phyloP scores from a whole-genome alignment of 2,329 filamentous ascomycete genomes.

The Rutstroemia sp. region DNA sequence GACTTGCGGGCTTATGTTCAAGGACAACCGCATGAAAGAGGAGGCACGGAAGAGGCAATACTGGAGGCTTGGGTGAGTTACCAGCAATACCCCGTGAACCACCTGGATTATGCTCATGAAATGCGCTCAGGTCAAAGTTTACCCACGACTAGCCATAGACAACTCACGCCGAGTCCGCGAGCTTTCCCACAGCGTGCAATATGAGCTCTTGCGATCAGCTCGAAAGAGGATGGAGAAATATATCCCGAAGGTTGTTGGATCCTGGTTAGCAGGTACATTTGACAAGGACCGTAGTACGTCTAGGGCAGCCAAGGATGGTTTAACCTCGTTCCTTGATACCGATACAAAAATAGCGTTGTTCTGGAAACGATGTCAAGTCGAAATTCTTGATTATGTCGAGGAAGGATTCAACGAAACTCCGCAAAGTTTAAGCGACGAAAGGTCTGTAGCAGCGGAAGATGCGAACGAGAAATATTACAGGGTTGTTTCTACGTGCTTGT shows the following conservation, averaged over 20 bases:
- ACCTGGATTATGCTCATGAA: not conserved
- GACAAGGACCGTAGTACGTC: constrained; percentile 75
- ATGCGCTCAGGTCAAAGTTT: constrained; percentile 62
- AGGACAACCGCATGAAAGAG: constrained; percentile 44
- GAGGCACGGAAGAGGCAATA: constrained; percentile 70
- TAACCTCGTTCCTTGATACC: constrained; percentile 68
- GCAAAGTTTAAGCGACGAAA: constrained; percentile 80
- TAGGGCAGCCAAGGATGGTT: constrained; percentile 68
- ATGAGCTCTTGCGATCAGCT: constrained; percentile 50
- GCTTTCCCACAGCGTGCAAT: constrained; percentile 69
- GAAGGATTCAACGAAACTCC: constrained; percentile 75
- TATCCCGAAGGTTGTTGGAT: constrained; percentile 68
- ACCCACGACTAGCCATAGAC: constrained; percentile 85
- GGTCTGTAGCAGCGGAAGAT: constrained; percentile 77
- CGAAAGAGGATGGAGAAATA: constrained; percentile 80
- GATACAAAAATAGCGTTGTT: constrained; percentile 72
- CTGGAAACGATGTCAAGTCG: constrained; percentile 72
- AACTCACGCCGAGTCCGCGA: constrained; percentile 82
- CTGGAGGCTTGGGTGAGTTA: constrained; percentile 76
- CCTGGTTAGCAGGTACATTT: constrained; percentile 88
- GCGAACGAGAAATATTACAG: constrained; percentile 78
- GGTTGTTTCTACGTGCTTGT: constrained; percentile 53
- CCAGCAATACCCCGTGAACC: constrained; percentile 15
- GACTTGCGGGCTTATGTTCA: constrained; percentile 65
- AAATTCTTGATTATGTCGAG: constrained; percentile 75